Evolutionary conservation across 108 stramenopile genomes (phyloP).

Genomic region (Stephanodiscus triporus): DNA sequence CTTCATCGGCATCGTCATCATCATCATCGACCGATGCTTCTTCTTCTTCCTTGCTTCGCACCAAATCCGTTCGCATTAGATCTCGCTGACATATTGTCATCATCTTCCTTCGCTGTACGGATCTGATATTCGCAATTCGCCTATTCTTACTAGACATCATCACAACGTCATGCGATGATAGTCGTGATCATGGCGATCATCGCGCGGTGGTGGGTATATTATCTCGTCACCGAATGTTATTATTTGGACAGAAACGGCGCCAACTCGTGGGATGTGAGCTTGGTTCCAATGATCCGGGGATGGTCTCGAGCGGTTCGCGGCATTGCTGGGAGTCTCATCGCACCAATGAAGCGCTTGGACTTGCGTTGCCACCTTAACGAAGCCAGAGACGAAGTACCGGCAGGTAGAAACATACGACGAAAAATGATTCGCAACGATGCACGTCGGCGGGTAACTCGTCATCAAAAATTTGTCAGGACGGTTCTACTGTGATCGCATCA

Average conservation of each 20-base stretch:
- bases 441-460: no score
- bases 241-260: conserved; percentile 8
- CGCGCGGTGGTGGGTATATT: neutral
- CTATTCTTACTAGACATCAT: neutral
- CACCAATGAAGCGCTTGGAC: no score
- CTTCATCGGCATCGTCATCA: neutral
- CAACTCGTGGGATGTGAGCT: neutral
- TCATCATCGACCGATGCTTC: neutral
- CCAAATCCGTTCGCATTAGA: no score
- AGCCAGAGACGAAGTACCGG: neutral
- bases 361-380: conserved; percentile 48
- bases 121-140: neutral
- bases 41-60: no score
- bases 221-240: neutral
- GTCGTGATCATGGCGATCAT: neutral
- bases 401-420: neutral
- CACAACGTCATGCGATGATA: no score
- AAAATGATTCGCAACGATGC: no score
- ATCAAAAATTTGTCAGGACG: no score
- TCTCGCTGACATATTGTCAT: no score
- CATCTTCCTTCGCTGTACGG: neutral
- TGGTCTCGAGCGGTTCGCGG: neutral
- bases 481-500: neutral
- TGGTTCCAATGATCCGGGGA: neutral
- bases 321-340: no score